Base-by-base conservation (phyloP, 495 filamentous ascomycete species). In the Lentithecium fluviatile region DNA sequence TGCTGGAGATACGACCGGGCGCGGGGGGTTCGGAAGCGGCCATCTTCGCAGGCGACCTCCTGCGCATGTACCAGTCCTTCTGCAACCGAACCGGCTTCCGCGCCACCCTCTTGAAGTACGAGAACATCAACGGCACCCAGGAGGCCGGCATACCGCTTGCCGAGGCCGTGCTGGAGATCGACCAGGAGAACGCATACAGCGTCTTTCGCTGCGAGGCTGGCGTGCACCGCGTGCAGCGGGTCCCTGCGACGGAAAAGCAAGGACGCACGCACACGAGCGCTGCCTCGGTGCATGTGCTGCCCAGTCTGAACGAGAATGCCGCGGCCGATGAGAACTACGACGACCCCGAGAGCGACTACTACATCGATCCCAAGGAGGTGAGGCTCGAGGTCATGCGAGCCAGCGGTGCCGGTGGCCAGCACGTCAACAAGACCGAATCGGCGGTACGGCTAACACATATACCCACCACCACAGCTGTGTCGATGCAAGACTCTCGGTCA, bases 381-480 rank as follows among this genome's bases (percentile, higher is more conserved):
- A 80, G 84, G 40, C 80, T 83, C 8, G 95, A 98, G 68, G 88
- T 89, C 65, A 96, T 97, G 92, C 83, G 91, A 26, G 90, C 94
- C 0, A 79, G 88, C 49, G 94, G 94, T 26, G 91, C 94, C 1
- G 94, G 94, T 17, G 94, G 94, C 6, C 94, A 98, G 76, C 95
- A 97, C 71, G 94, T 98, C 70, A 98, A 98, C 74, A 97, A 89
- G 63, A 98, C 94, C 1, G 95, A 97, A 73, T 96, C 91, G 34
- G 94, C 94, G 17, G 89, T 98, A 61, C 86, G 94, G 17, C 78
- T 98, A 55, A 96, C 91, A 11, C 95, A 98, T 80, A 79, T 90
- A 12, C 95, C 94, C 10, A 96, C 92, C 0, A 85, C 84, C 36
- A 90, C 83, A 7, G 82, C 88, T 24, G 92, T 97, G 11, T 85